Evolutionary conservation across 2,329 filamentous ascomycete genomes (phyloP), one percentile per base, ranked within the genome.

Genomic region (Zasmidium cellare): DNA sequence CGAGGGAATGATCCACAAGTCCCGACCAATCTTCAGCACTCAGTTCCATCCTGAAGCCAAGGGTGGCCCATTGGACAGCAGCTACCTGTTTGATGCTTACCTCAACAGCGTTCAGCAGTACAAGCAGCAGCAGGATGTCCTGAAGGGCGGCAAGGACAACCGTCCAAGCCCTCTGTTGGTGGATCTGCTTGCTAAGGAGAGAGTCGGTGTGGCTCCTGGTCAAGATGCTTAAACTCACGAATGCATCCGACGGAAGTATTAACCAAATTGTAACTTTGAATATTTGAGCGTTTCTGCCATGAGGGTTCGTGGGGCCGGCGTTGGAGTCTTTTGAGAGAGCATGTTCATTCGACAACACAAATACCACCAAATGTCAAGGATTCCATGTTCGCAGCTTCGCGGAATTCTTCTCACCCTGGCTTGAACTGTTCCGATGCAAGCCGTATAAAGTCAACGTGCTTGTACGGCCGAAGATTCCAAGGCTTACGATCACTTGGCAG

Each of bases 41-140:
- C 94, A 99, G 78, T 99, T 99, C 87, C 94, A 99, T 74, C 94
- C 94, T 16, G 94, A 99, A 79, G 94, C 94, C 67, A 96, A 96
- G 83, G 94, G 94, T 60, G 94, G 94, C 55, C 94, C 94, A 55
- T 89, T 96, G 78, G 94, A 99, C 81, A 96, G 91, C 64, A 87
- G 91, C 1, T 97, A 96, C 79, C 84, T 99, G 59, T 99, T 99
- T 72, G 94, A 99, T 78, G 91, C 91, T 80, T 99, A 97, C 79
- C 80, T 97, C 47, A 87, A 96, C 75, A 93, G 89, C 70, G 92
- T 97, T 35, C 83, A 87, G 75, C 85, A 89, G 72, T 96, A 93
- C 85, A 97, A 96, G 87, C 84, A 88, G 69, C 87, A 83, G 74
- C 88, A 96, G 77, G 80, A 84, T 54, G 83, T 88, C 56, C 90